Base-by-base conservation (phyloP, 1,139 yeast species). In the Yamadazyma triangularis region DNA sequence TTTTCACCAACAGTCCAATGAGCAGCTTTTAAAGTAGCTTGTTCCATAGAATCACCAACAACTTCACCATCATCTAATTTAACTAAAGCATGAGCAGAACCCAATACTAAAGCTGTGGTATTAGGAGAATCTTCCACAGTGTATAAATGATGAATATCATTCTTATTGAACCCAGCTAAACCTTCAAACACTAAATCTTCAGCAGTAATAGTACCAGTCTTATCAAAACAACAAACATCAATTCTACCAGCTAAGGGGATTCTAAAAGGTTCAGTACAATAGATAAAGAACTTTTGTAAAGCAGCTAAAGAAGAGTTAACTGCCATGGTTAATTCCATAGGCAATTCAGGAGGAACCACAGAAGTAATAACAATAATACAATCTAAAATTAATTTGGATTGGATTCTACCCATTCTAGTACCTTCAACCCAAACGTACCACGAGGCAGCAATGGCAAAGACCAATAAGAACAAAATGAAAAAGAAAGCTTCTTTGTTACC, bases 391-490 rank as follows among this genome's bases (percentile, higher is more conserved):
- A 91, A 76, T 63, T 91, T 91, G 34, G 95, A 85, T 59, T 91
- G 95, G 48, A 86, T 77, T 64, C 98, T 83, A 48, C 96, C 97
- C 86, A 86, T 82, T 58, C 73, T 80, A 24, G 95, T 83, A 60
- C 99, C 98, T 63, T 91, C 96, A 38, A 83, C 83, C 99, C 99
- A 91, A 33, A 91, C 98, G 54, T 91, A 93, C 88, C 96, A 85
- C 22, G 95, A 82, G 24, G 99, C 98, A 49, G 88, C 87, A 55
- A 93, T 74, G 40, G 99, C 98, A 52, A 91, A 91, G 23, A 85
- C 68, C 47, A 93, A 74, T 55, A 91, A 71, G 65, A 91, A 93
- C 45, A 89, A 70, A 52, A 91, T 91, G 58, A 91, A 91, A 60
- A 84, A 80, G 51, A 91, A 77, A 2, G 97, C 94, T 61, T 91